Conservation (phyloP, 768 basidiomycete genomes). For the Lactifluus echinatus region DNA sequence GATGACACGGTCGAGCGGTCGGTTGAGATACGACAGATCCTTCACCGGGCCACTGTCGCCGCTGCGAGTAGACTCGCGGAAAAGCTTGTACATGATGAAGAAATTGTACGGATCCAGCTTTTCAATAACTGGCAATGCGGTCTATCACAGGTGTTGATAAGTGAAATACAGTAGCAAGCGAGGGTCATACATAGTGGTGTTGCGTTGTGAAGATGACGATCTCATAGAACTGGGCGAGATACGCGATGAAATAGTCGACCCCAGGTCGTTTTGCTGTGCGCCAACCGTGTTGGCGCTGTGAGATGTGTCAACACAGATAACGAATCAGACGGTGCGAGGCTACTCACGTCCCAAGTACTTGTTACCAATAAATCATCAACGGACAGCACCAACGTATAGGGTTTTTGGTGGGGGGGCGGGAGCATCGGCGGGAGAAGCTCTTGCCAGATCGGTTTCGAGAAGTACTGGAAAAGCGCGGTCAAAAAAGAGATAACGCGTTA, state of each 20-base stretch:
- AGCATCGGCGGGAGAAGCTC: slow-evolving; percentile 85
- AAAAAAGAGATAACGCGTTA: background rate
- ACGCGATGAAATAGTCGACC: slow-evolving; percentile 95
- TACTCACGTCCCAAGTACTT: slow-evolving; percentile 91
- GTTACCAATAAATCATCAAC: slow-evolving; percentile 88
- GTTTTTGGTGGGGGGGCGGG: slow-evolving; percentile 75
- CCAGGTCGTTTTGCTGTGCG: slow-evolving; percentile 96
- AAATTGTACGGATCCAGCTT: slow-evolving; percentile 92
- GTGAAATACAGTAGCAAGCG: background rate
- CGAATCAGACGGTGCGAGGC: background rate
- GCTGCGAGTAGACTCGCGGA: slow-evolving; percentile 83
- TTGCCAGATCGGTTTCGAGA: slow-evolving; percentile 89
- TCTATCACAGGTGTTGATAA: slow-evolving; percentile 37
- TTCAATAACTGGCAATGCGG: slow-evolving; percentile 79
- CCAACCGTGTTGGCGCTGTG: slow-evolving; percentile 88
- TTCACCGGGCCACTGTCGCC: slow-evolving; percentile 82
- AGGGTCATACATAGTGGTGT: slow-evolving; percentile 63
- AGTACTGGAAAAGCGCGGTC: slow-evolving; percentile 45
- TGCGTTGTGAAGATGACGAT: slow-evolving; percentile 93
- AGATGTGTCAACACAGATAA: background rate
- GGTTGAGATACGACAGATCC: slow-evolving; percentile 92
- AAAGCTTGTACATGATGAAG: slow-evolving; percentile 84
- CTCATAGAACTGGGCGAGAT: slow-evolving; percentile 97
- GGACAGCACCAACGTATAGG: slow-evolving; percentile 86
- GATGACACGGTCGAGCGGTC: slow-evolving; percentile 28